Conservation (phyloP, 2,329 filamentous ascomycete genomes). For the Colletotrichum neosansevieriae region DNA sequence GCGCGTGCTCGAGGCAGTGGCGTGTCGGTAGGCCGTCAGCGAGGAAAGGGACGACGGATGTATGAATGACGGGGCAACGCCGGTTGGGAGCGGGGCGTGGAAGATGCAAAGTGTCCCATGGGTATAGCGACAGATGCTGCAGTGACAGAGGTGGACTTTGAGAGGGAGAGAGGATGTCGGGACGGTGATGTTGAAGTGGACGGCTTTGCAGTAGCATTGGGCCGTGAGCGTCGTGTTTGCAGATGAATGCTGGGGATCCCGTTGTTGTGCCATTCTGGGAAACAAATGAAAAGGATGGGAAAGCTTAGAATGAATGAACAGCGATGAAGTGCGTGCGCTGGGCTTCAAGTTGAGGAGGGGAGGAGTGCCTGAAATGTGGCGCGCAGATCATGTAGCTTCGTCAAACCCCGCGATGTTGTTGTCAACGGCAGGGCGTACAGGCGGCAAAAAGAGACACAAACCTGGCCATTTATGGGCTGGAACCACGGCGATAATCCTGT, state of each 20-base stretch:
- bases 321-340: neutral
- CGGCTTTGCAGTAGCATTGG: conserved; percentile 59
- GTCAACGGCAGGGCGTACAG: conserved; percentile 11
- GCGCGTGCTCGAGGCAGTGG: conserved; percentile 47
- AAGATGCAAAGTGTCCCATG: conserved; percentile 58
- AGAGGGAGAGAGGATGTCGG: conserved; percentile 54
- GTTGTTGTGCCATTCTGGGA: neutral
- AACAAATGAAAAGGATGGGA: neutral
- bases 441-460: neutral
- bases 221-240: conserved; percentile 54
- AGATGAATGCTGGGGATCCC: neutral
- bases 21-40: conserved; percentile 53
- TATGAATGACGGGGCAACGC: conserved; percentile 53
- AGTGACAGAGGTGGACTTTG: conserved; percentile 58
- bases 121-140: conserved; percentile 57
- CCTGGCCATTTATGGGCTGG: neutral
- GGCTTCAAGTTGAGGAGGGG: neutral
- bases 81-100: conserved; percentile 52
- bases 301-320: neutral
- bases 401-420: conserved; percentile 1
- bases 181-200: conserved; percentile 57
- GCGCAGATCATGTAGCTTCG: neutral
- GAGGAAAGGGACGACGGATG: conserved; percentile 52
- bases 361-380: too few species aligned
- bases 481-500: neutral